phyloP scores from a whole-genome alignment of 73 alveolate species.

The Halteria grandinella region DNA sequence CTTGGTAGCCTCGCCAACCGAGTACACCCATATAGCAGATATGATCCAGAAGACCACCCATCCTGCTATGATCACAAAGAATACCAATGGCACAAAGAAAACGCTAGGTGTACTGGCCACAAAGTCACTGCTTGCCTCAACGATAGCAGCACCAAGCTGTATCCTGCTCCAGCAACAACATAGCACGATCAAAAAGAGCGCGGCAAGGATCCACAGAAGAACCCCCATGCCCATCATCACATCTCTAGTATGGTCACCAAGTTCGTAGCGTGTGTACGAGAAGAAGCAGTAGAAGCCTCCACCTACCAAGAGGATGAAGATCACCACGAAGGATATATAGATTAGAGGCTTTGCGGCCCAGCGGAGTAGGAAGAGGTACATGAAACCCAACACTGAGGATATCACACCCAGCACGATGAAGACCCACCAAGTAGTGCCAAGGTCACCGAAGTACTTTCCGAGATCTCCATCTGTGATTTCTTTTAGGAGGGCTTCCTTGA shows the following conservation, averaged over 20 bases:
- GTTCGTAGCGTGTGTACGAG: conserved; percentile 10
- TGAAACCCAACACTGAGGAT: conserved; percentile 40
- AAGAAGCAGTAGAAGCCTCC: conserved; percentile 54
- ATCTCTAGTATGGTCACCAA: conserved; percentile 1
- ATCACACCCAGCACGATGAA: conserved; percentile 54
- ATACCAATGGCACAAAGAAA: conserved; percentile 90
- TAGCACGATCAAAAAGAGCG: conserved; percentile 69
- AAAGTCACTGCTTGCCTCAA: conserved; percentile 93
- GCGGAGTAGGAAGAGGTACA: conserved; percentile 65
- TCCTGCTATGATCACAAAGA: conserved; percentile 71
- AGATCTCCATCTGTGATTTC: conserved; percentile 5
- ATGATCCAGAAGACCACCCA: conserved; percentile 89
- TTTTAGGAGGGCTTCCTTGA: conserved; percentile 10
- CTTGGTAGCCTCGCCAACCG: conserved; percentile 90
- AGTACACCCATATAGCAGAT: conserved; percentile 81
- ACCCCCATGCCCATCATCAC: conserved; percentile 48
- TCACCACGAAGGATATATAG: conserved; percentile 59
- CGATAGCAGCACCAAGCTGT: conserved; percentile 90
- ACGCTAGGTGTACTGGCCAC: conserved; percentile 76
- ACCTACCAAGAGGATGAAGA: conserved; percentile 32
- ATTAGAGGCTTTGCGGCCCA: conserved; percentile 63
- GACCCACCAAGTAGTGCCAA: conserved; percentile 69
- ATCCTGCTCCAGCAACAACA: conserved; percentile 91
- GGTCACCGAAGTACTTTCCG: conserved; percentile 64
- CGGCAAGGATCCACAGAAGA: conserved; percentile 65